These are phyloP conservation scores for Rhazya stricta DNA, from an alignment of 257 asterid genomes.

Conservation along the genomic window DNA sequence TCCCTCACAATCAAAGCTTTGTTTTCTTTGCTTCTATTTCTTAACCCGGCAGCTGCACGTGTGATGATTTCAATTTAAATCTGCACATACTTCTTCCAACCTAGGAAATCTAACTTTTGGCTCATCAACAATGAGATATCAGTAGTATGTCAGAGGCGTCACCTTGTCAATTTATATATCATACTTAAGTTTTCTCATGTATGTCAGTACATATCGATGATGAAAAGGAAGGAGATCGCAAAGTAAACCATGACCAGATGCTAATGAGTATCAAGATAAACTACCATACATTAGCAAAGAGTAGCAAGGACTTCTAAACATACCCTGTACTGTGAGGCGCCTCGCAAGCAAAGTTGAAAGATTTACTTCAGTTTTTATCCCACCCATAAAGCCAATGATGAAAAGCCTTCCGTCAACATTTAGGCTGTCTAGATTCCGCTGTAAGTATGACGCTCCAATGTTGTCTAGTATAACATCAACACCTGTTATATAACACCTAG, in stretches of 20 bases:
- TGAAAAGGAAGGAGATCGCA: background rate
- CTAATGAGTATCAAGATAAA: background rate
- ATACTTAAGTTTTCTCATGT: background rate
- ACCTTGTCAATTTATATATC: background rate
- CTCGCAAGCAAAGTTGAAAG: constrained; percentile 53
- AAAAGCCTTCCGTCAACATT: constrained; percentile 82
- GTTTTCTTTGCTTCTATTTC: constrained; percentile 57
- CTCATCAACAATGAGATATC: background rate
- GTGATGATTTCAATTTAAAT: background rate
- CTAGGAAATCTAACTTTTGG: background rate
- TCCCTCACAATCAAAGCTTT: constrained; percentile 79
- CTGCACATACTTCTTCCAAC: background rate
- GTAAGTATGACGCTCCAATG: constrained; percentile 72
- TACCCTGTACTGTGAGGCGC: constrained; percentile 93
- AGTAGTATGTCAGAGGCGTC: background rate
- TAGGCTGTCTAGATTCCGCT: constrained; percentile 71
- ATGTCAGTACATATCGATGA: background rate
- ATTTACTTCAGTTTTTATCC: constrained; percentile 56
- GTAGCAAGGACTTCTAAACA: background rate
- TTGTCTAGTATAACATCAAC: constrained; percentile 88
- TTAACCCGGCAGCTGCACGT: constrained; percentile 72
- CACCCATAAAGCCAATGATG: constrained; percentile 93
- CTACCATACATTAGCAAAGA: background rate
- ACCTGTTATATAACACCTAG: constrained; percentile 38
- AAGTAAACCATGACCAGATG: background rate